Evolutionary conservation across 2,329 filamentous ascomycete genomes (phyloP), one percentile per base, ranked within the genome.

Genomic region (Aspergillus clavatus): DNA sequence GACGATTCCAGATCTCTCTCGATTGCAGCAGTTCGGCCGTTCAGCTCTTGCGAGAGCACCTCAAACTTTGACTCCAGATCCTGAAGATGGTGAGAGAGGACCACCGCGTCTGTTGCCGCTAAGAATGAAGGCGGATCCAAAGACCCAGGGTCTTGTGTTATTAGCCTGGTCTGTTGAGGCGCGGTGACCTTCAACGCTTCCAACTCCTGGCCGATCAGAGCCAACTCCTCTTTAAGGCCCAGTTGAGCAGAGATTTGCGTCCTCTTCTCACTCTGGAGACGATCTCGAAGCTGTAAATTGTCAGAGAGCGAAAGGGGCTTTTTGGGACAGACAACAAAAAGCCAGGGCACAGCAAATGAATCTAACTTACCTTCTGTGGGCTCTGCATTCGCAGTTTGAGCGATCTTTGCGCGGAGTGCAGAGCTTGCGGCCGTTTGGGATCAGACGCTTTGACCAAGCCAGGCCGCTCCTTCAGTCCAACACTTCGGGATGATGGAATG

Each of bases 151-250:
- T 3, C 70, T 69, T 41, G 62, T 58, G 42, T 62, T 62, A 52
- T 57, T 56, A 61, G 52, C 65, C 40, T 64, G 65, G 66, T 19
- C 42, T 67, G 57, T 43, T 55, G 61, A 67, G 16, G 53, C 14
- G 67, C 57, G 31, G 53, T 50, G 21, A 59, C 62, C 40, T 56
- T 67, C 49, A 72, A 56, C 22, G 62, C 62, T 33, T 82, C 82
- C 71, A 95, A 81, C 63, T 96, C 89, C 46, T 88, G 82, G 1
- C 86, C 80, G 56, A 96, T 91, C 52, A 85, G 84, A 40, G 80
- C 81, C 7, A 96, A 73, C 62, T 96, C 90, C 4, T 81, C 80
- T 63, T 85, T 81, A 11, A 96, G 69, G 3, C 78, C 78, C 2
- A 78, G 75, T 50, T 90, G 87, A 0, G 84, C 82, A 7, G 83